Percentiles rank a stretch among this genome's conserved stretches.
phyloP scores from a whole-genome alignment of 192 early-diverging fungal genomes.

The Rhizophagus sp. region DNA sequence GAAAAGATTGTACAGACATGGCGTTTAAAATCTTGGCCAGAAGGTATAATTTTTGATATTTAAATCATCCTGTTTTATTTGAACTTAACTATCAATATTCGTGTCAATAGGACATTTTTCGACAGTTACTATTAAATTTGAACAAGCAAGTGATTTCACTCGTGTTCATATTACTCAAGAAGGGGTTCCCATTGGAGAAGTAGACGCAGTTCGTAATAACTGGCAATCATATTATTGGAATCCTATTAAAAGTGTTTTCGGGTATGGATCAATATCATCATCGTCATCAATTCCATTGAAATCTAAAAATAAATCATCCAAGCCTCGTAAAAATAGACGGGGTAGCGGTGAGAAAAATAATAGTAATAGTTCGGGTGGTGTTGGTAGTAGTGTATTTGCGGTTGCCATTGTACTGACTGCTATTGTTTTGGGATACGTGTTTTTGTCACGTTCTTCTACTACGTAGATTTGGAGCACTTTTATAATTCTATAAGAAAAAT shows the following conservation, averaged over 20 bases:
- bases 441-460: constrained; percentile 32
- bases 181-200: constrained; percentile 86
- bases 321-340: background rate
- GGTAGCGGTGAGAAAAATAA: background rate
- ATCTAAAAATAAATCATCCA: background rate
- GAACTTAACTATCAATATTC: background rate
- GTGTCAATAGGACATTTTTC: constrained; percentile 70
- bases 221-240: constrained; percentile 95
- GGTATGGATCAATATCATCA: constrained; percentile 54
- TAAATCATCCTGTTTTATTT: background rate
- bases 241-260: constrained; percentile 88
- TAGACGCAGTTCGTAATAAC: constrained; percentile 80
- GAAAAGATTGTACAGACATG: constrained; percentile 84
- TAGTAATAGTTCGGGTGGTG: background rate
- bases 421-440: constrained; percentile 45
- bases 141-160: constrained; percentile 67
- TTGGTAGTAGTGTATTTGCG: constrained; percentile 6
- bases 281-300: background rate
- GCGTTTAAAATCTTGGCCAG: constrained; percentile 86
- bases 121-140: constrained; percentile 73
- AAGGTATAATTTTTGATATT: constrained; percentile 37
- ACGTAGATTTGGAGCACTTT: constrained; percentile 27
- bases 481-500: constrained; percentile 12
- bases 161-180: constrained; percentile 74
- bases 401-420: constrained; percentile 45